Percentiles rank a stretch among this genome's conserved stretches.
phyloP scores from a whole-genome alignment of 192 early-diverging fungal genomes.

The Gamsiella multidivaricata region DNA sequence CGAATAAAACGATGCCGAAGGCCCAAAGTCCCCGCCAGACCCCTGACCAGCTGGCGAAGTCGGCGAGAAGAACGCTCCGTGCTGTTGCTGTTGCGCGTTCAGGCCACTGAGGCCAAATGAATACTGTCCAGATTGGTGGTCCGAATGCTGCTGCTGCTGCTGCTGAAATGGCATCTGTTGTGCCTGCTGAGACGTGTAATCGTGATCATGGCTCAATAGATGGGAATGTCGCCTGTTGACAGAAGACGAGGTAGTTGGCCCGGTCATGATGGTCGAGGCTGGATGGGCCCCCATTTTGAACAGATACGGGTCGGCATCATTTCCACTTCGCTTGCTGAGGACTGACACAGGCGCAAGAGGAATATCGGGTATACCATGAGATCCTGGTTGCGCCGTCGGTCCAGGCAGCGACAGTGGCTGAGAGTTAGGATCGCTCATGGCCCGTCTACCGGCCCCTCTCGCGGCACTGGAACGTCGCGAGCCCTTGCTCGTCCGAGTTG shows the following conservation, averaged over 20 bases:
- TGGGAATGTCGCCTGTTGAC: slow-evolving; percentile 43
- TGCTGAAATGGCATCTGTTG: slow-evolving; percentile 13
- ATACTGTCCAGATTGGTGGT: slow-evolving; percentile 15
- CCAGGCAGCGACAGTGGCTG: slow-evolving; percentile 21
- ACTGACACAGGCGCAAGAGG: slow-evolving; percentile 26
- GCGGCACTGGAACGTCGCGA: slow-evolving; percentile 27
- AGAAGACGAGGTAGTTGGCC: slow-evolving; percentile 6
- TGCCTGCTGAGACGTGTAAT: slow-evolving; percentile 28
- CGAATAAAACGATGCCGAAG: slow-evolving; percentile 32
- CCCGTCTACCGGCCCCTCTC: slow-evolving; percentile 7
- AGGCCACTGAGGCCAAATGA: slow-evolving; percentile 29
- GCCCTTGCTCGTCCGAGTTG: slow-evolving; percentile 16
- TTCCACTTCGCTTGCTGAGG: slow-evolving; percentile 20
- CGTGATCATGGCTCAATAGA: slow-evolving; percentile 44
- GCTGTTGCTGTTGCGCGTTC: slow-evolving; percentile 38
- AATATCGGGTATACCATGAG: slow-evolving; percentile 21
- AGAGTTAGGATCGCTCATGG: slow-evolving; percentile 36
- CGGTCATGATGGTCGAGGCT: slow-evolving; percentile 14
- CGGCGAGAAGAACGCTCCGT: slow-evolving; percentile 30
- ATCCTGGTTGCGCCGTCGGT: background rate
- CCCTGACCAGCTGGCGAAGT: slow-evolving; percentile 22
- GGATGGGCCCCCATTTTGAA: slow-evolving; percentile 44
- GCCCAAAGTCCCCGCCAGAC: slow-evolving; percentile 33
- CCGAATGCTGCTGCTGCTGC: slow-evolving; percentile 13
- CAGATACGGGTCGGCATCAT: slow-evolving; percentile 26